Evolutionary conservation across 345 rosid genomes (phyloP).

Genomic region (Brassica nigra): DNA sequence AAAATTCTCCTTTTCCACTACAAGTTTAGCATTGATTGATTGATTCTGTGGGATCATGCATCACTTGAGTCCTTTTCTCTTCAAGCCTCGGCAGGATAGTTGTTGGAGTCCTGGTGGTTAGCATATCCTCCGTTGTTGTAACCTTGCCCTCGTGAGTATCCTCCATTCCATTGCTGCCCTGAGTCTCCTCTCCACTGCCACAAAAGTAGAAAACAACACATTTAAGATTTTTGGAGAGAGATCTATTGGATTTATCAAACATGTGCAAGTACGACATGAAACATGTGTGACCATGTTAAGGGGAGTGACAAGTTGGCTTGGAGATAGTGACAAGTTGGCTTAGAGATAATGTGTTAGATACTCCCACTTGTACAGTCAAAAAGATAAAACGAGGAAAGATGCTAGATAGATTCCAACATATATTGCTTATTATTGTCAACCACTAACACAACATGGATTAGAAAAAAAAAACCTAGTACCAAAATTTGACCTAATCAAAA

Average conservation of each 20-base stretch:
- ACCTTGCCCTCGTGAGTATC: conserved; percentile 64
- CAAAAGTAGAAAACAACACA: background rate
- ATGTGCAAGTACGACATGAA: background rate
- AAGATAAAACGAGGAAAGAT: too few relatives aligned
- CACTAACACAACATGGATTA: conserved; percentile 8
- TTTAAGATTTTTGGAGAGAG: background rate
- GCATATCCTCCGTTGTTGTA: conserved; percentile 68
- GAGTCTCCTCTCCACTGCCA: conserved; percentile 80
- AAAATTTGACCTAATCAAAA: conserved; percentile 10
- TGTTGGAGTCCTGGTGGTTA: conserved; percentile 39
- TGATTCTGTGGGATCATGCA: background rate
- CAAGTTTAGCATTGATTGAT: conserved; percentile 26
- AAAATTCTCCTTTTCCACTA: conserved; percentile 27
- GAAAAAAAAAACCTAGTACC: background rate
- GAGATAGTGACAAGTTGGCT: background rate
- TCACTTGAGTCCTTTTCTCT: conserved; percentile 10
- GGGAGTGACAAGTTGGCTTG: background rate
- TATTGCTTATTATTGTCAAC: background rate
- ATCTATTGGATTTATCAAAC: background rate
- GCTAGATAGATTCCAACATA: too few relatives aligned
- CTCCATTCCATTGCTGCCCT: conserved; percentile 75
- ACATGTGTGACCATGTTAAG: background rate
- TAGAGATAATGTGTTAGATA: background rate
- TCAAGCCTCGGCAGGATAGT: conserved; percentile 24
- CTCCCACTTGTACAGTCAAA: conserved; percentile 17